These are phyloP conservation scores for Dorcoceras hygrometricum DNA, from an alignment of 257 asterid genomes.

Conservation along the genomic window DNA sequence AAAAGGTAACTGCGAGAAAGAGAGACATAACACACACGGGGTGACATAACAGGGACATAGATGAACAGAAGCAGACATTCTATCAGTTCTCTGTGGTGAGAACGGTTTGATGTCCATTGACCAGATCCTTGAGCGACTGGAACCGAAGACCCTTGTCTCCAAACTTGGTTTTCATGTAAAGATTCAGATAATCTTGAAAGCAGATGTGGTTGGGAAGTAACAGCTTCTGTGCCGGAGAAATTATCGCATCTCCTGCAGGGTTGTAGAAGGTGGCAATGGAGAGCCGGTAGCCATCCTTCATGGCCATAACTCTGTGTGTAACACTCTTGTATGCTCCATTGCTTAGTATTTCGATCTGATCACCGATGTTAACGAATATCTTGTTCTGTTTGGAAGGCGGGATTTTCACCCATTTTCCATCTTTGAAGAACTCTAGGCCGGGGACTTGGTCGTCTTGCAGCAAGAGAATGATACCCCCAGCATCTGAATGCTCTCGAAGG, in stretches of 20 bases:
- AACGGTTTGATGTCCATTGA: conserved; percentile 25
- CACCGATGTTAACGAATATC: conserved; percentile 72
- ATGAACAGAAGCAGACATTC: background rate
- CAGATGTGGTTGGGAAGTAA: conserved; percentile 46
- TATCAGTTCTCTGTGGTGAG: conserved; percentile 22
- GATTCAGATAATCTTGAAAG: conserved; percentile 64
- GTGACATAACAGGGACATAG: conserved; percentile 1
- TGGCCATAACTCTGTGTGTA: conserved; percentile 71
- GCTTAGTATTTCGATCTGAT: conserved; percentile 71
- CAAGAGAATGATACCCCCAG: conserved; percentile 82
- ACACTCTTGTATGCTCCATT: conserved; percentile 77
- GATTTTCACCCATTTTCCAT: conserved; percentile 76
- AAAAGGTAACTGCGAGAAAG: conserved; percentile 1
- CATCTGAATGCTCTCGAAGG: conserved; percentile 89
- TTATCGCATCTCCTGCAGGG: conserved; percentile 70
- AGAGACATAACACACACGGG: conserved; percentile 9
- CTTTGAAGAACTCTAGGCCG: conserved; percentile 77
- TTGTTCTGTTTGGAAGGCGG: conserved; percentile 79
- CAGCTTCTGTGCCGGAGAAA: conserved; percentile 69
- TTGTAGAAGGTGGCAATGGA: conserved; percentile 90
- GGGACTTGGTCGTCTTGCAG: conserved; percentile 90
- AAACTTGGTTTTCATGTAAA: conserved; percentile 63
- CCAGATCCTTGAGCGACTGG: conserved; percentile 51
- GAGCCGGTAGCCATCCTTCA: conserved; percentile 66
- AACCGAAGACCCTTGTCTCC: conserved; percentile 63